Base-by-base conservation (phyloP, 805 yeast genomes). In the Hanseniaspora lindneri region DNA sequence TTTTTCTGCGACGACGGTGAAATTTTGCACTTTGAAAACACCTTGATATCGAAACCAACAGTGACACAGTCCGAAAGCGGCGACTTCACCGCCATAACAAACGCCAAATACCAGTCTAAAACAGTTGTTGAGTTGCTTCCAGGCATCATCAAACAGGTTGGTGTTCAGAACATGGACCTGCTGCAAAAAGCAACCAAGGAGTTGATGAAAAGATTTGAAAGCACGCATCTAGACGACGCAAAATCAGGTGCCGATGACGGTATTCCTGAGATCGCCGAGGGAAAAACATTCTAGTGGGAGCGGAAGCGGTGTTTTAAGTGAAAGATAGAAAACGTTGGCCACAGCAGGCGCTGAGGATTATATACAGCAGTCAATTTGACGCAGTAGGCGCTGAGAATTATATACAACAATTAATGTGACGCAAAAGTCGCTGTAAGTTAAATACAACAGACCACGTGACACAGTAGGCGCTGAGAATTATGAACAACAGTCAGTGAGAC, bases 1-100 rank as follows among this genome's bases (percentile, higher is more conserved):
- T 84, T 89, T 76, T 88, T 92, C 83, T 83, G 76, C 70, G 95
- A 86, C 56, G 96, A 89, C 68, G 96, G 96, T 65, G 82, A 80
- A 66, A 96, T 92, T 56, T 73, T 89, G 69, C 96, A 89, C 74
- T 86, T 92, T 77, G 79, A 83, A 76, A 82, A 92, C 69, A 96
- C 92, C 58, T 23, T 39, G 10, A 46, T 37, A 16, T 32, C 27
- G 10, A 46, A 39, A 20, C 49, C 39, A 4, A 24, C 27, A 17
- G 49, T 44, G 4, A 36, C 29, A 4, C 48, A 46, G 39, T 46
- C 49, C 17, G 43, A 32, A 30, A 24, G 23, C 6, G 94, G 92
- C 71, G 92, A 88, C 56, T 96, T 89, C 74, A 84, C 84, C 59
- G 86, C 96, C 60, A 79, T 84, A 60, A 83, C 95, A 56, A 84